These are phyloP conservation scores for Metarhizium sp. DNA, from an alignment of 2,329 filamentous ascomycete genomes.

Conservation along the genomic window DNA sequence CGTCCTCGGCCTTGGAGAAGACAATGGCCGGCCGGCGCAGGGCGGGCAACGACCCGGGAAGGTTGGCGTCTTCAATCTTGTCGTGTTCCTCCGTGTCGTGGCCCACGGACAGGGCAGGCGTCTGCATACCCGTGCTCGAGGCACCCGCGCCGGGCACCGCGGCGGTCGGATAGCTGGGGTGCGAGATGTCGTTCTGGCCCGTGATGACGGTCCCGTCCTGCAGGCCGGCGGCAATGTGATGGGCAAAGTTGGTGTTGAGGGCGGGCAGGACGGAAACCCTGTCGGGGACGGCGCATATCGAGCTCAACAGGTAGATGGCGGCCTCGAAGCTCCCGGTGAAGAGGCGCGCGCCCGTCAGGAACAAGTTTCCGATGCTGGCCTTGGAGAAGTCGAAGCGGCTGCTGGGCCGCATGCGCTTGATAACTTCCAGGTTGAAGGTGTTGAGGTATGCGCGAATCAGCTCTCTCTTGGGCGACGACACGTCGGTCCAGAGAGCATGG, in stretches of 20 bases:
- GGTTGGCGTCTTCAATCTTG: conserved; percentile 67
- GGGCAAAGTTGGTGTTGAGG: conserved; percentile 90
- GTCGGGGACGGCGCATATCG: conserved; percentile 74
- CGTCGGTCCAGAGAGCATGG: conserved; percentile 63
- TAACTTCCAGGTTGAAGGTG: conserved; percentile 65
- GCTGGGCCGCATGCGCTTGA: conserved; percentile 63
- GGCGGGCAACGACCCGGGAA: conserved; percentile 71
- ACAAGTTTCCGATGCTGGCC: conserved; percentile 70
- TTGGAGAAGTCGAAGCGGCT: conserved; percentile 70
- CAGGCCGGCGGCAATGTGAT: conserved; percentile 83
- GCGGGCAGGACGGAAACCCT: conserved; percentile 74
- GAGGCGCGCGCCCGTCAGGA: conserved; percentile 74
- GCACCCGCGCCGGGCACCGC: conserved; percentile 19
- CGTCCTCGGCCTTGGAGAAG: conserved; percentile 68
- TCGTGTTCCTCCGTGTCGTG: conserved; percentile 48
- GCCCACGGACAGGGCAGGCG: conserved; percentile 23
- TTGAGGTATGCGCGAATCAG: conserved; percentile 71
- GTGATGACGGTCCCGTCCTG: conserved; percentile 69
- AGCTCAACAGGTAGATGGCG: conserved; percentile 80
- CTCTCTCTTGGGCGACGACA: conserved; percentile 64
- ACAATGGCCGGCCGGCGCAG: conserved; percentile 72
- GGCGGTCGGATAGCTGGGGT: conserved; percentile 60
- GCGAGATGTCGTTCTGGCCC: conserved; percentile 87
- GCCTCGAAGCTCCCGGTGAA: conserved; percentile 91
- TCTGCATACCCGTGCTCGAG: conserved; percentile 14